These are phyloP conservation scores for Lentinus brumalis DNA, from an alignment of 768 basidiomycete genomes.

Conservation along the genomic window DNA sequence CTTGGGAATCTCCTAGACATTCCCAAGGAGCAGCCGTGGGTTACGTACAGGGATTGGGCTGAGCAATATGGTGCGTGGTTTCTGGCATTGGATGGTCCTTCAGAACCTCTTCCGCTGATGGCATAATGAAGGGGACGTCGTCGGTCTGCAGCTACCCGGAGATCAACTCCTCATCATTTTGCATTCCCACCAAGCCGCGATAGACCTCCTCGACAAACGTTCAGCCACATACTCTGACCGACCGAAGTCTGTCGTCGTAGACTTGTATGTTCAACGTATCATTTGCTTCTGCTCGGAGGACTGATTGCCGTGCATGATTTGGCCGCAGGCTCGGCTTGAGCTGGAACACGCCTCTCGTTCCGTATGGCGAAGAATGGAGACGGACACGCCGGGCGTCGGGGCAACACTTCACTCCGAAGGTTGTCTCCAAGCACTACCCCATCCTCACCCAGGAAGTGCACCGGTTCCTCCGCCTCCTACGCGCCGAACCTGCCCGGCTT, in stretches of 20 bases:
- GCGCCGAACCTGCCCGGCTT: background rate
- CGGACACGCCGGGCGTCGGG: background rate
- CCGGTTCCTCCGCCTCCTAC: background rate
- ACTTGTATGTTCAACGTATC: background rate
- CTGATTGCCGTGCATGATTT: too few species aligned
- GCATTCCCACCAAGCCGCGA: slow-evolving; percentile 30
- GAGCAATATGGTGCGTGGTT: background rate
- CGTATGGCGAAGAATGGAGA: slow-evolving; percentile 1
- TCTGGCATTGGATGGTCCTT: background rate
- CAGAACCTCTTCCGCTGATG: background rate
- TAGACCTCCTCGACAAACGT: slow-evolving; percentile 33
- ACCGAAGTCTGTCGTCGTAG: background rate
- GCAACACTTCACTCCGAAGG: background rate
- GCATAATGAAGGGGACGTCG: background rate
- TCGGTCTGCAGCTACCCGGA: slow-evolving; percentile 23
- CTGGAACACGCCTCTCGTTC: slow-evolving; percentile 1
- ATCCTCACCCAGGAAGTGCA: background rate
- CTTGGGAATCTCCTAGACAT: background rate
- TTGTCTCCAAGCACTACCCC: background rate
- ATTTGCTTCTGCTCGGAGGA: too few species aligned
- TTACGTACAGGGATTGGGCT: slow-evolving; percentile 1
- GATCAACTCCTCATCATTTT: slow-evolving; percentile 27
- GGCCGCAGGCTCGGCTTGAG: background rate
- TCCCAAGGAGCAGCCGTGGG: background rate
- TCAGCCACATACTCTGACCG: slow-evolving; percentile 33